These are phyloP conservation scores for Fusarium sp. DNA, from an alignment of 2,329 filamentous ascomycete species.

Conservation along the genomic window DNA sequence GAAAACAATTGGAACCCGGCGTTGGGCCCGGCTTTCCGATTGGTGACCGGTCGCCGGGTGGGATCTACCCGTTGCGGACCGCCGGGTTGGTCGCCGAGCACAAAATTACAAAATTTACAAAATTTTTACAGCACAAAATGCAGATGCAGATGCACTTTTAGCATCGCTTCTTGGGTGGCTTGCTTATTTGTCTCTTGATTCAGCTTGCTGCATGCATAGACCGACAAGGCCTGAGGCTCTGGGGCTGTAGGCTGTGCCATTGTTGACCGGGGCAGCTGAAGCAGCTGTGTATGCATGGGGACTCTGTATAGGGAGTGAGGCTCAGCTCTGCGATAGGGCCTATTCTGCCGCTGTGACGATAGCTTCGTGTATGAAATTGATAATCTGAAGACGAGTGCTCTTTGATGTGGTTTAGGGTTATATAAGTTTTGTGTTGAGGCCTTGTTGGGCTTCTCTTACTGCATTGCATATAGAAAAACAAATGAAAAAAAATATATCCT, in stretches of 20 bases:
- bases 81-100: conserved; percentile 26
- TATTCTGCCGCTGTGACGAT: neutral
- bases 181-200: conserved; percentile 9
- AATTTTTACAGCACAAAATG: too few species aligned
- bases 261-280: conserved; percentile 4
- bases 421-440: too few species aligned
- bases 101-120: too few species aligned
- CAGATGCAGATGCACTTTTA: conserved; percentile 1
- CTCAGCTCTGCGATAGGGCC: neutral
- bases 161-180: conserved; percentile 9
- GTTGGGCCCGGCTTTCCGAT: conserved; percentile 21
- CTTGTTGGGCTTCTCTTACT: too few species aligned
- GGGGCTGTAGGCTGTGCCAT: conserved; percentile 6
- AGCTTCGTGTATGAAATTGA: neutral
- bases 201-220: conserved; percentile 3
- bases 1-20: conserved; percentile 20
- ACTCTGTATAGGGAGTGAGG: neutral
- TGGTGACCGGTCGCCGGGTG: conserved; percentile 13
- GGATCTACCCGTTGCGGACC: conserved; percentile 36
- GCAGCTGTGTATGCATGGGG: neutral
- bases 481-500: too few species aligned
- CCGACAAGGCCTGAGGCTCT: conserved; percentile 12
- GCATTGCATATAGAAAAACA: too few species aligned
- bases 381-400: neutral
- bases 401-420: too few species aligned